A percentile compares a stretch with the other conserved stretches of the same genome.
phyloP scores from a whole-genome alignment of 345 rosid species.

The Passiflora organensis region DNA sequence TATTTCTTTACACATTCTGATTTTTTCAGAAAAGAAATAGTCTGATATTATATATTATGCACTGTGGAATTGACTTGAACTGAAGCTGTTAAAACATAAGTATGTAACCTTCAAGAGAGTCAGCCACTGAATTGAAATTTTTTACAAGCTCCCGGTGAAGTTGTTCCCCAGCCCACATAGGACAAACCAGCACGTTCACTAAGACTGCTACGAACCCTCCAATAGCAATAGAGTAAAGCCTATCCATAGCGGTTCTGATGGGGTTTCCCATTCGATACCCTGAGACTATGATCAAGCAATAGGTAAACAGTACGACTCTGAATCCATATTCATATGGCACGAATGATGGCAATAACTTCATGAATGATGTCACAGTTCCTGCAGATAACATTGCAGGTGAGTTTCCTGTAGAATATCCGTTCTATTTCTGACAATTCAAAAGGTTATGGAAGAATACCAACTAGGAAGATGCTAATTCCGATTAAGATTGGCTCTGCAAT shows the following conservation, averaged over 20 bases:
- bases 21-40: conserved; percentile 1
- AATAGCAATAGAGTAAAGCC: conserved; percentile 59
- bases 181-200: conserved; percentile 55
- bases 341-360: conserved; percentile 62
- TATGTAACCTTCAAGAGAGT: conserved; percentile 54
- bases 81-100: neutral
- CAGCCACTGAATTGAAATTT: conserved; percentile 46
- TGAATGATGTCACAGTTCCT: conserved; percentile 57
- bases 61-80: too few relatives aligned
- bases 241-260: conserved; percentile 50
- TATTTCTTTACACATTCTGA: conserved; percentile 64
- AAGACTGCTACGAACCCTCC: conserved; percentile 61
- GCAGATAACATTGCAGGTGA: conserved; percentile 8
- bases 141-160: conserved; percentile 48
- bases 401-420: neutral
- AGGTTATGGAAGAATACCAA: conserved; percentile 31
- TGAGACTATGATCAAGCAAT: conserved; percentile 54
- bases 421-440: neutral
- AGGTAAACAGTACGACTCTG: conserved; percentile 56
- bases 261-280: conserved; percentile 64
- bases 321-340: conserved; percentile 65
- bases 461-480: conserved; percentile 52
- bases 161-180: conserved; percentile 62
- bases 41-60: neutral
- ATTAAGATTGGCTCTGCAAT: conserved; percentile 54